Evolutionary conservation across 73 alveolate species (phyloP).

Genomic region (Uronychia binucleata): DNA sequence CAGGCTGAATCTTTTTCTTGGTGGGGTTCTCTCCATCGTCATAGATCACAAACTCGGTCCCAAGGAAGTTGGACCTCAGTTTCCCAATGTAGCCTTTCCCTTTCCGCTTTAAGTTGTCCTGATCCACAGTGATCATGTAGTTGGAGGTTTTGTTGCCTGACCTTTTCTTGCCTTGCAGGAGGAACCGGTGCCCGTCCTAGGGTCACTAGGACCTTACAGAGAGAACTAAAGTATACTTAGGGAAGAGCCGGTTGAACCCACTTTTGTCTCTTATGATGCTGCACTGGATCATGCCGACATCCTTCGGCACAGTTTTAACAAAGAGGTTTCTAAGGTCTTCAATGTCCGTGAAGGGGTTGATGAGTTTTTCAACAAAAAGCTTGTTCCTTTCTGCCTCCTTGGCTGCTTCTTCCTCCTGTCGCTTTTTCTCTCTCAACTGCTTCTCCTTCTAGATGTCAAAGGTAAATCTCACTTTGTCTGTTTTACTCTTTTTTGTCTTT

Average conservation of each 20-base stretch:
- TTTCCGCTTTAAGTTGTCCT: conserved; percentile 65
- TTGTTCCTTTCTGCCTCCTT: conserved; percentile 34
- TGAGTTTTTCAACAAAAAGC: conserved; percentile 33
- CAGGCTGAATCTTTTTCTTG: conserved; percentile 58
- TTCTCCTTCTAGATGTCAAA: background rate
- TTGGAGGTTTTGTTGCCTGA: conserved; percentile 79
- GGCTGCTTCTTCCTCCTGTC: conserved; percentile 1
- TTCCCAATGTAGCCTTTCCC: conserved; percentile 78
- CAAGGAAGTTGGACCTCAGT: conserved; percentile 89
- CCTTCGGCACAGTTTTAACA: conserved; percentile 60
- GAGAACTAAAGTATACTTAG: conserved; percentile 78
- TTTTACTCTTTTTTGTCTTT: background rate
- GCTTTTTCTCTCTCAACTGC: conserved; percentile 22
- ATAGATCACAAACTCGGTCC: conserved; percentile 84
- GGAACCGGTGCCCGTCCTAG: conserved; percentile 75
- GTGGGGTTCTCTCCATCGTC: conserved; percentile 88
- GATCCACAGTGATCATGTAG: conserved; percentile 76
- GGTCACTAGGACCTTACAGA: conserved; percentile 16
- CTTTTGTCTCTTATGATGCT: conserved; percentile 78
- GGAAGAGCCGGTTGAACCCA: conserved; percentile 78
- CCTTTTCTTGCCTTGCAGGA: conserved; percentile 86
- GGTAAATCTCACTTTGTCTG: conserved; percentile 2
- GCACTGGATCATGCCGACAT: conserved; percentile 71
- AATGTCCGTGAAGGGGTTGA: conserved; percentile 52
- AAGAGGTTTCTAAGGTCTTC: conserved; percentile 52